Conservation (phyloP, 495 filamentous ascomycete genomes). For the Annulohypoxylon nitens region DNA sequence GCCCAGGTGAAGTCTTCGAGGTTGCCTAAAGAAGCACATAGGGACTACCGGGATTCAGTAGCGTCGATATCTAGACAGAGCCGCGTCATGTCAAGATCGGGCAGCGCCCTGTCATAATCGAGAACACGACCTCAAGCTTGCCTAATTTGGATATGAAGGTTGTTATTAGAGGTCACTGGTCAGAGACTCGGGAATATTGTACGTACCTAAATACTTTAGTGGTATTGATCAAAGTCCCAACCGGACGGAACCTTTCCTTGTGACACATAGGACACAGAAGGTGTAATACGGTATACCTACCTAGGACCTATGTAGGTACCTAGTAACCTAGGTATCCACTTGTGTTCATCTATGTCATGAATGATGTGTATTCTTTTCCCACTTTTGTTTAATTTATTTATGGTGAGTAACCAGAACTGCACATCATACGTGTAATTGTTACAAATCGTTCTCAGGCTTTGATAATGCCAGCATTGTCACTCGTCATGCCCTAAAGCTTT, state of each 20-base stretch:
- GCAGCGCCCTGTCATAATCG: constrained; percentile 7
- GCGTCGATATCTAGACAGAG: constrained; percentile 39
- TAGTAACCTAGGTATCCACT: too few relatives aligned
- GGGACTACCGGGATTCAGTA: constrained; percentile 8
- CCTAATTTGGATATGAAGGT: constrained; percentile 12
- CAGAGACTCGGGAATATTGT: neutral
- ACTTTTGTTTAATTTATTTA: constrained; percentile 1
- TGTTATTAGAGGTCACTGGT: neutral
- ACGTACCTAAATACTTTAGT: constrained; percentile 6
- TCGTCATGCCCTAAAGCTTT: neutral
- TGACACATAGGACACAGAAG: neutral
- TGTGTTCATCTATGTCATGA: neutral
- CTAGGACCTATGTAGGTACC: neutral
- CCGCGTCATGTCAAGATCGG: constrained; percentile 23
- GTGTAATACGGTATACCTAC: neutral
- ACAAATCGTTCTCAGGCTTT: neutral
- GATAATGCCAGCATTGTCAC: neutral
- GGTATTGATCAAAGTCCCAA: neutral
- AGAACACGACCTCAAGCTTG: constrained; percentile 16
- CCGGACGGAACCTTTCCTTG: constrained; percentile 12
- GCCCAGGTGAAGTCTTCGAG: too few relatives aligned
- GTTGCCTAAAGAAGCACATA: neutral
- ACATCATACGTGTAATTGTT: constrained; percentile 1
- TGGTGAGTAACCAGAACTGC: neutral
- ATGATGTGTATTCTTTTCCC: neutral